Base-by-base conservation (phyloP, 2,329 filamentous ascomycete genomes). In the Plectosphaerella sp. region DNA sequence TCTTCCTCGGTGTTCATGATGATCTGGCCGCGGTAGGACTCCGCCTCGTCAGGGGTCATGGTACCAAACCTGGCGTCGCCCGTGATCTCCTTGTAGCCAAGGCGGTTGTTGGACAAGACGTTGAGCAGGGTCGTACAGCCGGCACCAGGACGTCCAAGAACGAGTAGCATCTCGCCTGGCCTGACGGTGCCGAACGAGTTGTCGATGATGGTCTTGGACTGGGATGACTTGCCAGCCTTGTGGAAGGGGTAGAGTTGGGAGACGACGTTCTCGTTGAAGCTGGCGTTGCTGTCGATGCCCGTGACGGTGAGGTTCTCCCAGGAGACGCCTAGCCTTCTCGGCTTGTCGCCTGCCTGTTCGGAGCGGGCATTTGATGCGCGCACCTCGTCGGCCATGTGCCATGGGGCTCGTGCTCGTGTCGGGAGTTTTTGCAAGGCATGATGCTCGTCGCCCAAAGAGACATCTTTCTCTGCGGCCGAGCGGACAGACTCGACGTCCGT, bases 121-220 rank as follows among this genome's bases (percentile, higher is more conserved):
- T 87, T 90, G 45, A 91, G 72, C 15, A 91, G 73, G 0, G 86
- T 87, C 0, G 86, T 88, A 63, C 87, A 91, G 35, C 86, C 86
- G 4, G 83, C 76, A 0, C 86, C 87, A 9, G 80, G 82, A 35
- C 79, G 76, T 10, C 83, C 83, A 6, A 86, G 56, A 1, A 66
- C 64, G 1, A 66, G 54, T 0, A 66, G n/a, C 47, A 66, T 24
- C 45, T 66, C 76, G 20, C 86, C 87, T 0, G 86, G 86, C 63
- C 84, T 84, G 48, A 90, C 82, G 58, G 83, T 88, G 11, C 87
- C 87, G 62, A 84, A 80, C 52, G 78, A 82, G 58, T 81, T 75
- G 50, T 87, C 77, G 20, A 91, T 68, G 45, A 91, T 84, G 0
- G 83, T 86, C 56, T 80, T 80, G 22, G 22, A 3, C 22, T 22